Base-by-base conservation (phyloP, 768 basidiomycete genomes). In the Russula sp. region DNA sequence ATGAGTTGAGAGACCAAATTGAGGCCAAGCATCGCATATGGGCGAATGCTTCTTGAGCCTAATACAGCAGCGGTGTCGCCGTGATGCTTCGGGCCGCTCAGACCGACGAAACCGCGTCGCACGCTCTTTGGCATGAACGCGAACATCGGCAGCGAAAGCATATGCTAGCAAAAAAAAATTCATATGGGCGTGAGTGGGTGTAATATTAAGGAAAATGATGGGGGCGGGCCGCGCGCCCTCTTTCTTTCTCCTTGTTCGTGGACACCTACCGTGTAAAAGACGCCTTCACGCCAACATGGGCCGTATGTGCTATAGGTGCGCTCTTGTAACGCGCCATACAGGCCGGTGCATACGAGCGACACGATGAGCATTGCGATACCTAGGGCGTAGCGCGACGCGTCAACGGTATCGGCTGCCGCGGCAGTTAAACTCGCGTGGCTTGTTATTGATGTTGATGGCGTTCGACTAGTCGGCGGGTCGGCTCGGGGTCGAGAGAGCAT, bases 261-360 rank as follows among this genome's bases (percentile, higher is more conserved):
- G 46, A n/a, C 35, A 63, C 79, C 50, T 69, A 92, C 90, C 36
- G 86, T 88, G 71, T 93, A 94, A 69, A 94, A 93, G 3, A 93
- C 78, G 3, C 85, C 86, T 72, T 93, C 92, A 67, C 80, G 83
- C 92, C 92, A 94, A 65, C 80, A 83, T 0, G 86, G 85, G 0
- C 90, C 90, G 66, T 90, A 90, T 47, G 73, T 77, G 57, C 72
- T 77, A 70, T 88, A 94, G 8, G 89, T 91, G 57, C 76, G 76
- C 70, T 93, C 90, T 77, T 93, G 90, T 41, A 89, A 74, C 29
- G 88, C 69, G 2, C 92, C 92, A 46, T 90, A 78, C 6, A 83
- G 71, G 0, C 84, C 87, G 0, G 85, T 85, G 56, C 88, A 78
- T 50, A 91, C 70, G 45, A 90, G 75, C 0, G 89, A 88, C 4